These are phyloP conservation scores for Pharus latifolius DNA, from an alignment of 176 grass and related monocot genomes.

Conservation along the genomic window DNA sequence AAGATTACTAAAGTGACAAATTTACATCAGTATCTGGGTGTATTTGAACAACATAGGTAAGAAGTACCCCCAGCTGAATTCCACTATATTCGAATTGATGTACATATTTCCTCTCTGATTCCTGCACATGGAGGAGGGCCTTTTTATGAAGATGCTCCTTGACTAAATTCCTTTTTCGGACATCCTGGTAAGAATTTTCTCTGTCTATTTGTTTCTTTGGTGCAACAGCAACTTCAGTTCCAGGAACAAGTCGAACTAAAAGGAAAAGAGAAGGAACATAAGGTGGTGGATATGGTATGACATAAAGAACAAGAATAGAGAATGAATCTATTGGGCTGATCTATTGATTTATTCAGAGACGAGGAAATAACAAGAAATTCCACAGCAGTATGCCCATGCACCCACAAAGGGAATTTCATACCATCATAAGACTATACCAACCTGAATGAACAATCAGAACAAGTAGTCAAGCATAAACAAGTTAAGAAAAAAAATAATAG, in stretches of 20 bases:
- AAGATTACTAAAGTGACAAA: slow-evolving; percentile 37
- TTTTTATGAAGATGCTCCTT: slow-evolving; percentile 33
- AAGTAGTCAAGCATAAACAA: background rate
- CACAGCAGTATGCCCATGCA: slow-evolving; percentile 22
- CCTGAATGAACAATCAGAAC: slow-evolving; percentile 18
- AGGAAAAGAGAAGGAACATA: background rate
- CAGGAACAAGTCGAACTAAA: slow-evolving; percentile 67
- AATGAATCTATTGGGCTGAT: slow-evolving; percentile 8
- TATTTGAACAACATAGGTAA: slow-evolving; percentile 40
- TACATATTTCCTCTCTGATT: slow-evolving; percentile 28
- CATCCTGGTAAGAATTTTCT: background rate
- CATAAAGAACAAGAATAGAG: background rate
- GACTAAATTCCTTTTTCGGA: slow-evolving; percentile 20
- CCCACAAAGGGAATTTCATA: slow-evolving; percentile 47
- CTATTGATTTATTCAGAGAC: slow-evolving; percentile 28
- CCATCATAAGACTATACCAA: slow-evolving; percentile 37
- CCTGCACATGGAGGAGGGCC: slow-evolving; percentile 55
- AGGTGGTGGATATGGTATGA: background rate
- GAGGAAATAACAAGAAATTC: slow-evolving; percentile 37
- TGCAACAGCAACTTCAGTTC: slow-evolving; percentile 56
- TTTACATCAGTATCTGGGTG: slow-evolving; percentile 58
- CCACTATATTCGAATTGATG: slow-evolving; percentile 37
- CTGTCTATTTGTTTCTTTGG: slow-evolving; percentile 34
- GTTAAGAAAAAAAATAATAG: background rate
- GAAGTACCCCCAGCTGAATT: slow-evolving; percentile 32